Evolutionary conservation across 2,329 filamentous ascomycete genomes (phyloP).

Genomic region (Nothopassalora personata): DNA sequence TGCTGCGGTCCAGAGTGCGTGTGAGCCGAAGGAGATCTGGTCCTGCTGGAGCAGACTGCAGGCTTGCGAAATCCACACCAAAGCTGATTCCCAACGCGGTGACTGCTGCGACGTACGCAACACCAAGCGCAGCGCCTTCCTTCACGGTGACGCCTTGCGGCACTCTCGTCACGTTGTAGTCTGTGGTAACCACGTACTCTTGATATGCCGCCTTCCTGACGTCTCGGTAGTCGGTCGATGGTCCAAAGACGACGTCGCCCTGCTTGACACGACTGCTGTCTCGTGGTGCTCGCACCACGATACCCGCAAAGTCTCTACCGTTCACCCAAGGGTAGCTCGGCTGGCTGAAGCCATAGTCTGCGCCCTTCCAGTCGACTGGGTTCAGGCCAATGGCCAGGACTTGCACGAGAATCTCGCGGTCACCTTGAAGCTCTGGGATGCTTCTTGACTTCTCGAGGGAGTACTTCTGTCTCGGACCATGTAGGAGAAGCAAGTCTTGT

Average conservation of each 20-base stretch:
- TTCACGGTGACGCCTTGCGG: slow-evolving; percentile 50
- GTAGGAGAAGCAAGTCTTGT: slow-evolving; percentile 33
- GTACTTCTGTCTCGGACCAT: slow-evolving; percentile 34
- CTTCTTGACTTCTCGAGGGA: slow-evolving; percentile 28
- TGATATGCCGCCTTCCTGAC: slow-evolving; percentile 67
- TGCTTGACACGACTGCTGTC: slow-evolving; percentile 47
- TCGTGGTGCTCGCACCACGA: slow-evolving; percentile 48
- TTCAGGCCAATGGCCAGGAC: slow-evolving; percentile 64
- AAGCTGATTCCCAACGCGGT: slow-evolving; percentile 64
- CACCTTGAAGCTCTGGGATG: slow-evolving; percentile 30
- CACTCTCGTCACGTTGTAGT: slow-evolving; percentile 61
- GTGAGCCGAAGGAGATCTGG: slow-evolving; percentile 56
- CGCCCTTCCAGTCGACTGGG: slow-evolving; percentile 68
- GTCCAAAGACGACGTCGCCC: slow-evolving; percentile 57
- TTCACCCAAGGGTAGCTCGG: slow-evolving; percentile 63
- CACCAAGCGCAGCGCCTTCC: slow-evolving; percentile 59
- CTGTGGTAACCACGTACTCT: slow-evolving; percentile 60
- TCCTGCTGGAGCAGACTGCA: slow-evolving; percentile 40
- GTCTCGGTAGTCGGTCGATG: slow-evolving; percentile 70
- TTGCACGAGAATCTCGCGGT: slow-evolving; percentile 58
- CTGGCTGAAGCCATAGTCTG: slow-evolving; percentile 66
- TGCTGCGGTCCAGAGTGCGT: slow-evolving; percentile 40
- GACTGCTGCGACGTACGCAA: slow-evolving; percentile 65
- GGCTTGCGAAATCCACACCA: slow-evolving; percentile 58
- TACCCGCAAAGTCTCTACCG: slow-evolving; percentile 64